Percentiles rank a stretch among this genome's conserved stretches.
These are phyloP conservation scores for Stagonosporopsis tanaceti DNA, from an alignment of 2,329 filamentous ascomycete genomes.

Conservation along the genomic window DNA sequence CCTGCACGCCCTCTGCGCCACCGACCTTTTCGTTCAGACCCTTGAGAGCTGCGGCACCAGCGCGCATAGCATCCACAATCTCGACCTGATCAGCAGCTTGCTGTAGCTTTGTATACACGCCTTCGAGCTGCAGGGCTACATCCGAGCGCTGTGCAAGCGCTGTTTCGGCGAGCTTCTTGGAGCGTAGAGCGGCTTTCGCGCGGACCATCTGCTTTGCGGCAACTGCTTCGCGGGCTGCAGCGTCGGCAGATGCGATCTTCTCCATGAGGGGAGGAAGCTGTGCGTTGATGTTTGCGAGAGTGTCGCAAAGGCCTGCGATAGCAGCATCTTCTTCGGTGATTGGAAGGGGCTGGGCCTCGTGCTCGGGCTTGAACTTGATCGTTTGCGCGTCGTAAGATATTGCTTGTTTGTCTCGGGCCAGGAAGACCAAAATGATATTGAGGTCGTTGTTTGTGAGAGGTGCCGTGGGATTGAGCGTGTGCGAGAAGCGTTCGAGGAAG, in stretches of 20 bases:
- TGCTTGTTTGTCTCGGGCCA: conserved; percentile 69
- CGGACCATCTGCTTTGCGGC: conserved; percentile 74
- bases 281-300: conserved; percentile 71
- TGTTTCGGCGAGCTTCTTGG: conserved; percentile 81
- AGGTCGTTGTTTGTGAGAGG: conserved; percentile 68
- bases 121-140: conserved; percentile 81
- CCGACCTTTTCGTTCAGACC: conserved; percentile 80
- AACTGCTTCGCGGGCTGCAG: conserved; percentile 73
- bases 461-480: conserved; percentile 34
- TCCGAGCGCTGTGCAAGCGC: conserved; percentile 75
- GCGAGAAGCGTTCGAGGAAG: conserved; percentile 45
- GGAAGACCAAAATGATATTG: conserved; percentile 68
- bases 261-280: conserved; percentile 71
- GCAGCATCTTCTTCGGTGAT: conserved; percentile 82
- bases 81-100: conserved; percentile 86
- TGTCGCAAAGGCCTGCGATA: conserved; percentile 79
- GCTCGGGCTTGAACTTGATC: conserved; percentile 71
- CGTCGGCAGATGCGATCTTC: conserved; percentile 59
- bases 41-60: conserved; percentile 75
- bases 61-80: conserved; percentile 82
- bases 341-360: conserved; percentile 52
- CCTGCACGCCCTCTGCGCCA: conserved; percentile 76
- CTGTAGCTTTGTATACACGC: conserved; percentile 82
- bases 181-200: conserved; percentile 80
- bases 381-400: conserved; percentile 79